These are phyloP conservation scores for Bipolaris oryzae DNA, from an alignment of 2,329 filamentous ascomycete genomes.

Conservation along the genomic window DNA sequence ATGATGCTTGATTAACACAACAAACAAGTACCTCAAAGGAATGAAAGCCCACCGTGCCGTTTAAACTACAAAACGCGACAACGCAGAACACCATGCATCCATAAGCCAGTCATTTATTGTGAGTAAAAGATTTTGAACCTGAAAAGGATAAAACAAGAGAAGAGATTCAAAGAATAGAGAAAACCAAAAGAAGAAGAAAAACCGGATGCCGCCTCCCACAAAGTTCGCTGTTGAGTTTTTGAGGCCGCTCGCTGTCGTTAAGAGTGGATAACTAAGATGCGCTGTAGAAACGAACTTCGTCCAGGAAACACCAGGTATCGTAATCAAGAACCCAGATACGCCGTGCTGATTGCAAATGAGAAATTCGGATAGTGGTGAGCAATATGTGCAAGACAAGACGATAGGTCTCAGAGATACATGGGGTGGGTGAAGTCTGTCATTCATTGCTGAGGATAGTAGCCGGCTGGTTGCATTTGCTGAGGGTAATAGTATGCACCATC, in stretches of 20 bases:
- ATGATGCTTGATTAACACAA: slow-evolving; percentile 10
- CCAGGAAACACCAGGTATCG: slow-evolving; percentile 10
- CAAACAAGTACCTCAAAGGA: slow-evolving; percentile 1
- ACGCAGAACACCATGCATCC: slow-evolving; percentile 17
- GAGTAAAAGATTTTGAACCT: neutral
- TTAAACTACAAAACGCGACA: slow-evolving; percentile 6
- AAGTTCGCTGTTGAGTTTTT: slow-evolving; percentile 11
- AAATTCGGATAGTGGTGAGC: slow-evolving; percentile 6
- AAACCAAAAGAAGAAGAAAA: neutral
- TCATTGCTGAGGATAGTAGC: slow-evolving; percentile 64
- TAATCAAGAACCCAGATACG: slow-evolving; percentile 12
- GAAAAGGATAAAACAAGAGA: neutral
- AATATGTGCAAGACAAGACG: slow-evolving; percentile 8
- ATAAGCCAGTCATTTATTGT: slow-evolving; percentile 12
- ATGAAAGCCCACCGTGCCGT: neutral
- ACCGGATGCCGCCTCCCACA: neutral
- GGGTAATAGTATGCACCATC: slow-evolving; percentile 63
- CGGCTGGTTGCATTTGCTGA: slow-evolving; percentile 55
- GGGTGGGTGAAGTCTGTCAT: neutral
- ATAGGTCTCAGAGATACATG: neutral
- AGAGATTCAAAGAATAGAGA: neutral
- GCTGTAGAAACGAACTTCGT: slow-evolving; percentile 12
- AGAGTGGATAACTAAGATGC: slow-evolving; percentile 5
- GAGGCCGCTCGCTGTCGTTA: slow-evolving; percentile 11
- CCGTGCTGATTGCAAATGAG: slow-evolving; percentile 15